Evolutionary conservation across 352 stramenopile genomes (phyloP), one percentile per base, ranked within the genome.

Genomic region (Pythium guiyangense): DNA sequence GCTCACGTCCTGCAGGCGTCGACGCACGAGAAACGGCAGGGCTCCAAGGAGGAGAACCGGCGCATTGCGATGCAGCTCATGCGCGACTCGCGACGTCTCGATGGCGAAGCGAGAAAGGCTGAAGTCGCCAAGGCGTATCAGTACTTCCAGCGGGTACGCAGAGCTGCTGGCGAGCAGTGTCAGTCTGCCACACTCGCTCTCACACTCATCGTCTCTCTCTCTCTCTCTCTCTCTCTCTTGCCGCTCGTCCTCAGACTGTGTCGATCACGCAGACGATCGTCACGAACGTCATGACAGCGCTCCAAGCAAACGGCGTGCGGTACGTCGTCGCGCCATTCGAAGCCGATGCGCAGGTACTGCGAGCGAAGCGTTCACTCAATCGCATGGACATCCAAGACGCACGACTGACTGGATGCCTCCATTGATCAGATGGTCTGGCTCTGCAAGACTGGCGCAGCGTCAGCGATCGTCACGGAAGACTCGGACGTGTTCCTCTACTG

Each of bases 401-500:
- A 26, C 27, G 44, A 0, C 10, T 37, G 31, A 37, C 31, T 37
- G 31, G 6, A 14, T 9, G 29, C 29, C 3, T 2, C 29, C 29
- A 10, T 37, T 10, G 31, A 25, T 31, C 54, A 89, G 67, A 87
- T 92, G 77, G 82, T 87, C 35, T 92, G 79, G 77, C 81, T 92
- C 69, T 90, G 79, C 63, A 90, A 89, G 49, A 59, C 69, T 31
- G 69, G 74, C 0, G 49, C 71, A 11, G 77, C 77, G 1, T 70
- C 70, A 22, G 82, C 74, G 22, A 92, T 92, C 61, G 66, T 92
- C n/a, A 90, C 79, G 20, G 82, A 92, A 64, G 82, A 90, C 63
- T 92, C 82, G 59, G 79, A 92, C 47, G 77, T 92, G 50, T 68
- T 92, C 17, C 73, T 92, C 6, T 92, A 92, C 58, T 86, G 79